A percentile compares a stretch with the other conserved stretches of the same genome.
Evolutionary conservation across 768 basidiomycete species (phyloP).

Genomic region (Trametopsis cervina): DNA sequence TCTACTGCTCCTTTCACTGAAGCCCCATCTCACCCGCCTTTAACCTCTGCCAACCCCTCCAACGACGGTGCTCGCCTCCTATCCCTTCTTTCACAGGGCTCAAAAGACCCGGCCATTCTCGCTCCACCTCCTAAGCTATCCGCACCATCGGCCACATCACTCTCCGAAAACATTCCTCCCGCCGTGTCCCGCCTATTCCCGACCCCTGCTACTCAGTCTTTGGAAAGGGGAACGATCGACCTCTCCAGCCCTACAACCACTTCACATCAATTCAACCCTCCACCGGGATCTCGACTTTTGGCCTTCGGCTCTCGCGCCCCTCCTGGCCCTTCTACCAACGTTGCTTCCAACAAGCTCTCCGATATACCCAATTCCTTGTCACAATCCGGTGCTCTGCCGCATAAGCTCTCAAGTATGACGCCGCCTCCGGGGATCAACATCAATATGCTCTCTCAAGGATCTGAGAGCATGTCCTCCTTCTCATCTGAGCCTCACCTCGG

Average conservation of each 20-base stretch:
- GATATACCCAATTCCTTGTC: background rate
- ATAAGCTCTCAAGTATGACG: background rate
- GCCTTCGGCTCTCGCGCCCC: slow-evolving; percentile 29
- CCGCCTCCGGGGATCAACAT: slow-evolving; percentile 1
- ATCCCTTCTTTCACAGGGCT: slow-evolving; percentile 7
- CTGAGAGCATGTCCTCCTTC: slow-evolving; percentile 1
- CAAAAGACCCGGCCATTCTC: background rate
- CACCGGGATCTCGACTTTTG: slow-evolving; percentile 37
- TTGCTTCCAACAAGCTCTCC: background rate
- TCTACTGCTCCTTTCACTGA: background rate
- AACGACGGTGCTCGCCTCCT: slow-evolving; percentile 4
- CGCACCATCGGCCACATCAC: background rate
- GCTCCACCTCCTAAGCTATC: slow-evolving; percentile 1
- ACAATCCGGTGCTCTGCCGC: background rate
- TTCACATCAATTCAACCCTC: slow-evolving; percentile 30
- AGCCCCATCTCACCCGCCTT: background rate
- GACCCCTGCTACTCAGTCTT: slow-evolving; percentile 16
- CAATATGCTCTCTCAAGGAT: slow-evolving; percentile 4
- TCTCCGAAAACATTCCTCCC: slow-evolving; percentile 2
- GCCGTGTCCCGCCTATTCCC: slow-evolving; percentile 32
- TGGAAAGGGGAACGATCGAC: slow-evolving; percentile 6
- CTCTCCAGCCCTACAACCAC: slow-evolving; percentile 18
- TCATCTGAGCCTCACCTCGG: slow-evolving; percentile 3
- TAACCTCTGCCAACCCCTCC: background rate
- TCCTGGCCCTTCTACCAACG: slow-evolving; percentile 9